phyloP scores from a whole-genome alignment of 2,329 filamentous ascomycete genomes.

The Cylindrodendrum hubeiense region DNA sequence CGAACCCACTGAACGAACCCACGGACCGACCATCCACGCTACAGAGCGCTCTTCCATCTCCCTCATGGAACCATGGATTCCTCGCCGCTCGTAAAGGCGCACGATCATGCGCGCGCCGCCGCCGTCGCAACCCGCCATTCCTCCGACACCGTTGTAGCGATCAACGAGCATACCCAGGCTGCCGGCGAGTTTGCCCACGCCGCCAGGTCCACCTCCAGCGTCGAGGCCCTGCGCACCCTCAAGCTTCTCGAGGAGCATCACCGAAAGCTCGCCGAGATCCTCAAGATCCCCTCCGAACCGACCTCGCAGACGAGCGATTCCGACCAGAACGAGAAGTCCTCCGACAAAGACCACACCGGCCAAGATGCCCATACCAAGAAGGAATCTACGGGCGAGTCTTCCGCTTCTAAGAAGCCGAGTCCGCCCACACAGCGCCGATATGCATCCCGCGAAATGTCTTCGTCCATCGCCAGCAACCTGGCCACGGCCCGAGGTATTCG shows the following conservation, averaged over 20 bases:
- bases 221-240: constrained; percentile 85
- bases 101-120: constrained; percentile 89
- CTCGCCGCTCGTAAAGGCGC: constrained; percentile 71
- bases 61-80: constrained; percentile 50
- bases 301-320: constrained; percentile 48
- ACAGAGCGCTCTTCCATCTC: constrained; percentile 3
- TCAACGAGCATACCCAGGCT: constrained; percentile 88
- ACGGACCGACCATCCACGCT: background rate
- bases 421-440: constrained; percentile 60
- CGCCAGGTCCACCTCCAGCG: constrained; percentile 74
- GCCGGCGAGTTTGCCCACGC: constrained; percentile 90
- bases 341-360: constrained; percentile 38
- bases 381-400: constrained; percentile 32
- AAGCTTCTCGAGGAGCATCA: constrained; percentile 91
- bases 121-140: constrained; percentile 83
- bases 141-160: constrained; percentile 82
- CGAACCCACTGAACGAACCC: background rate
- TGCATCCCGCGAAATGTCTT: constrained; percentile 76
- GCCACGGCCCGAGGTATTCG: constrained; percentile 87
- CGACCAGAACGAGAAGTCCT: constrained; percentile 46
- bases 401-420: constrained; percentile 46
- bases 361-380: constrained; percentile 41
- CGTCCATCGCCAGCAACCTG: constrained; percentile 89
- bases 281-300: constrained; percentile 74
- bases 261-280: constrained; percentile 82